Conservation (phyloP, 306 rosid genomes). For the Cicer pinnatifidum region DNA sequence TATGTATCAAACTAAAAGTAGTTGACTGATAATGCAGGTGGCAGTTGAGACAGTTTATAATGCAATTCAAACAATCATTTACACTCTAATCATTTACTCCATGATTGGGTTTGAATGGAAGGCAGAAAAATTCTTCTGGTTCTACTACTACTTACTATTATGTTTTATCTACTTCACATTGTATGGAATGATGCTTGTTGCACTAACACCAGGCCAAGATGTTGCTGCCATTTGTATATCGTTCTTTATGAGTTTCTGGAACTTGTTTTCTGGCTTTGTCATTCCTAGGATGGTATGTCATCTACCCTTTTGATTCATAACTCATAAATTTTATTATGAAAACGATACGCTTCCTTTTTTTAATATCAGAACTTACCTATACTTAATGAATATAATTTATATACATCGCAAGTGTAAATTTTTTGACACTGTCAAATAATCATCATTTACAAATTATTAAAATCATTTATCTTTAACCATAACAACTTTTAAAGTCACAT, state of each 20-base stretch:
- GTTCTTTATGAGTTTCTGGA: constrained; percentile 70
- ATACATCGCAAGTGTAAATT: too few species aligned
- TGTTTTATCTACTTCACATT: constrained; percentile 69
- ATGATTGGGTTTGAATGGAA: constrained; percentile 71
- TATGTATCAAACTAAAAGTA: background rate
- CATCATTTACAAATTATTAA: too few species aligned
- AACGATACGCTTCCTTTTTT: background rate
- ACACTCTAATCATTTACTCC: constrained; percentile 51
- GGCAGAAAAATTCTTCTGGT: constrained; percentile 57
- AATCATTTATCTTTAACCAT: too few species aligned
- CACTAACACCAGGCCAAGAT: constrained; percentile 71
- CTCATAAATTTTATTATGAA: background rate
- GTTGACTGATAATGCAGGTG: constrained; percentile 58
- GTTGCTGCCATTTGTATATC: constrained; percentile 62
- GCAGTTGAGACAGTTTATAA: constrained; percentile 64
- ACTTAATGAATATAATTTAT: background rate
- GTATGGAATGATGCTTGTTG: constrained; percentile 83
- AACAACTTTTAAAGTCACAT: too few species aligned
- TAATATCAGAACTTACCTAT: background rate
- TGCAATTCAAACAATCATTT: constrained; percentile 58
- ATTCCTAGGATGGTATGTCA: constrained; percentile 61
- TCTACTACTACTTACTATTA: constrained; percentile 68
- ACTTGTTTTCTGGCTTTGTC: constrained; percentile 59
- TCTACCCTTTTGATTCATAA: background rate
- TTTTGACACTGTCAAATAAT: too few species aligned